Conservation (phyloP, 176 grass and related monocot genomes). For the Musa troglodytarum region DNA sequence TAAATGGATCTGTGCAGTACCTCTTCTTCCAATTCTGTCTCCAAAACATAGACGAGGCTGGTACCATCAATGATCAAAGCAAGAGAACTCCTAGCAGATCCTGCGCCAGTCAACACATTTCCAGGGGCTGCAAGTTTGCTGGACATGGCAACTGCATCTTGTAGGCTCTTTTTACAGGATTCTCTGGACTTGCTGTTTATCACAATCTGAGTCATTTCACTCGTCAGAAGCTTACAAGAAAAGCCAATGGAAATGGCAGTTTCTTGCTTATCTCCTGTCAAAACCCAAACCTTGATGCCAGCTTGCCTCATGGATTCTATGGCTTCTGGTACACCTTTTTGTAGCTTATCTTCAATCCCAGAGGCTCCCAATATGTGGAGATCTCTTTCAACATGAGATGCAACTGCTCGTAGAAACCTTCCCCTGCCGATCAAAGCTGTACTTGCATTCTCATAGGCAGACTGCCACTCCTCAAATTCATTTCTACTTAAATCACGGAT, state of each 20-base stretch:
- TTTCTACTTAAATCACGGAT: slow-evolving; percentile 42
- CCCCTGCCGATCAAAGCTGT: slow-evolving; percentile 62
- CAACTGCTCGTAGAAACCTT: slow-evolving; percentile 44
- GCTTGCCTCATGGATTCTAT: slow-evolving; percentile 81
- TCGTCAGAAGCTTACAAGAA: slow-evolving; percentile 79
- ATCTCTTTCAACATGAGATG: slow-evolving; percentile 53
- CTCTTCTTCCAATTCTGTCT: slow-evolving; percentile 64
- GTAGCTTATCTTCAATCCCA: slow-evolving; percentile 86
- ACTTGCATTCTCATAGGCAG: slow-evolving; percentile 70
- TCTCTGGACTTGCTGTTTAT: slow-evolving; percentile 77
- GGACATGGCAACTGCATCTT: slow-evolving; percentile 61
- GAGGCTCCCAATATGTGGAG: slow-evolving; percentile 64
- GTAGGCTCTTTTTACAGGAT: slow-evolving; percentile 58
- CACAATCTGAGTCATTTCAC: slow-evolving; percentile 71
- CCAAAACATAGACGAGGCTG: slow-evolving; percentile 93
- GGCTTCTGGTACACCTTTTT: slow-evolving; percentile 84
- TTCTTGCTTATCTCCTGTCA: slow-evolving; percentile 99
- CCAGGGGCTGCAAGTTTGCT: slow-evolving; percentile 38
- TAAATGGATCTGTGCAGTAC: slow-evolving; percentile 31
- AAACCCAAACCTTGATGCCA: slow-evolving; percentile 91
- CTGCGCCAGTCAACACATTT: background rate
- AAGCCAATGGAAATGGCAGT: slow-evolving; percentile 93
- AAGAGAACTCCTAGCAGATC: slow-evolving; percentile 29
- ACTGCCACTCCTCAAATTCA: slow-evolving; percentile 89
- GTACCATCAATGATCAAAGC: slow-evolving; percentile 92